Conservation (phyloP, 2,329 filamentous ascomycete genomes). For the Colletotrichum spinosum region DNA sequence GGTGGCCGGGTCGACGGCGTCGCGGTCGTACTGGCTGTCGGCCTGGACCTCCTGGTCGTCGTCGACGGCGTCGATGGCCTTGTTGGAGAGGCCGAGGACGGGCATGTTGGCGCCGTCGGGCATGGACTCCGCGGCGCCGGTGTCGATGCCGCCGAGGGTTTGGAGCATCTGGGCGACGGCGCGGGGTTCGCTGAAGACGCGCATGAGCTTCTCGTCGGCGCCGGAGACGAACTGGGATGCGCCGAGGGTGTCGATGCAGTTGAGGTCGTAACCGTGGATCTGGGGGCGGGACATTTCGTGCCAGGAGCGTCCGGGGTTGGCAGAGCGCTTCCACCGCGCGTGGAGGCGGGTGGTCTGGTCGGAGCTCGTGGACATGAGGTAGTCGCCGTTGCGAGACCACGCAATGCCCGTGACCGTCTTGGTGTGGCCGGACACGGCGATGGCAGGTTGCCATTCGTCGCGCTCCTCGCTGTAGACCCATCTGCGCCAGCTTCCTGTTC, state of each 20-base stretch:
- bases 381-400: constrained; percentile 86
- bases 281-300: constrained; percentile 96
- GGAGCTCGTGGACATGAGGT: constrained; percentile 87
- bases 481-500: constrained; percentile 92
- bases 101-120: constrained; percentile 95
- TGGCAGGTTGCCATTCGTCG: constrained; percentile 80
- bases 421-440: constrained; percentile 87
- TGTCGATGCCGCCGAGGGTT: constrained; percentile 72
- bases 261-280: constrained; percentile 98
- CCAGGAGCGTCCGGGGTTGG: constrained; percentile 70
- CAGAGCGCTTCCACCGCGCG: constrained; percentile 75
- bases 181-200: constrained; percentile 91
- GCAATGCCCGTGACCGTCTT: constrained; percentile 83
- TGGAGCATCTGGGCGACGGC: constrained; percentile 81
- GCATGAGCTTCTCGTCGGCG: constrained; percentile 96
- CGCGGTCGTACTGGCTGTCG: constrained; percentile 61
- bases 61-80: constrained; percentile 76
- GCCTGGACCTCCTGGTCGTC: constrained; percentile 59
- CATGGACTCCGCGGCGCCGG: constrained; percentile 57
- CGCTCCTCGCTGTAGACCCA: constrained; percentile 75
- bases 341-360: constrained; percentile 95
- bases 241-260: constrained; percentile 86
- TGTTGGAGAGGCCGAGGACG: constrained; percentile 94
- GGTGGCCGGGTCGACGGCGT: constrained; percentile 66
- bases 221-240: constrained; percentile 87